Evolutionary conservation across 2,329 filamentous ascomycete species (phyloP).

Genomic region (Dactylellina cionopaga): DNA sequence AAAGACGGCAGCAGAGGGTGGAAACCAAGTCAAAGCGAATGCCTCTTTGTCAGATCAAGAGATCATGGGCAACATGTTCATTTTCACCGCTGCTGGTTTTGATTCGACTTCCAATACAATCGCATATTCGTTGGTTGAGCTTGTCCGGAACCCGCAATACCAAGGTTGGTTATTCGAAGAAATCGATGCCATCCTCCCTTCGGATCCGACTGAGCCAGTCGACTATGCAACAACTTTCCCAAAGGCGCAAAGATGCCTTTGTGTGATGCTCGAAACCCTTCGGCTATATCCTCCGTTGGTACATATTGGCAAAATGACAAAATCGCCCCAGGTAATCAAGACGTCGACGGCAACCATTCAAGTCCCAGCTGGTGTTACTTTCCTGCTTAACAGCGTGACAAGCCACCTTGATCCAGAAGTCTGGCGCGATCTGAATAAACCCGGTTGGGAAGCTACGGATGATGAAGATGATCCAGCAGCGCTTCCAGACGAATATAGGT

Average conservation of each 20-base stretch:
- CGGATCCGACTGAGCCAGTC: conserved; percentile 55
- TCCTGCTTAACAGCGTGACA: conserved; percentile 60
- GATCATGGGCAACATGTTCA: conserved; percentile 61
- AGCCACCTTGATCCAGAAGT: conserved; percentile 57
- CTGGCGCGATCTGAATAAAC: conserved; percentile 55
- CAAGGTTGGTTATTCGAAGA: conserved; percentile 68
- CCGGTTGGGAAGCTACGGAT: background rate
- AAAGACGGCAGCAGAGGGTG: conserved; percentile 54
- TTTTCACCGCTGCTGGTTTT: conserved; percentile 64
- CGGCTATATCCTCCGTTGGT: conserved; percentile 62
- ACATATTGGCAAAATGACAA: conserved; percentile 60
- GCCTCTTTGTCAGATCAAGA: conserved; percentile 60
- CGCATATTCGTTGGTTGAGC: conserved; percentile 64
- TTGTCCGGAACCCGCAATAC: conserved; percentile 64
- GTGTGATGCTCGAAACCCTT: conserved; percentile 65
- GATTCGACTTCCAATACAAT: conserved; percentile 67
- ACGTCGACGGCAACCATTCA: conserved; percentile 56
- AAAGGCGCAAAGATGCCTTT: conserved; percentile 62
- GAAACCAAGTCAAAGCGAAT: conserved; percentile 13
- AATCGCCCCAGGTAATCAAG: conserved; percentile 58
- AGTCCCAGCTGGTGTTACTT: conserved; percentile 59
- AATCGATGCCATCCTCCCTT: conserved; percentile 60
- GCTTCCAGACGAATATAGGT: conserved; percentile 59
- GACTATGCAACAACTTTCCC: conserved; percentile 64
- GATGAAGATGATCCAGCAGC: background rate